Conservation (phyloP, 2,329 filamentous ascomycete species). For the Fusarium albidum region DNA sequence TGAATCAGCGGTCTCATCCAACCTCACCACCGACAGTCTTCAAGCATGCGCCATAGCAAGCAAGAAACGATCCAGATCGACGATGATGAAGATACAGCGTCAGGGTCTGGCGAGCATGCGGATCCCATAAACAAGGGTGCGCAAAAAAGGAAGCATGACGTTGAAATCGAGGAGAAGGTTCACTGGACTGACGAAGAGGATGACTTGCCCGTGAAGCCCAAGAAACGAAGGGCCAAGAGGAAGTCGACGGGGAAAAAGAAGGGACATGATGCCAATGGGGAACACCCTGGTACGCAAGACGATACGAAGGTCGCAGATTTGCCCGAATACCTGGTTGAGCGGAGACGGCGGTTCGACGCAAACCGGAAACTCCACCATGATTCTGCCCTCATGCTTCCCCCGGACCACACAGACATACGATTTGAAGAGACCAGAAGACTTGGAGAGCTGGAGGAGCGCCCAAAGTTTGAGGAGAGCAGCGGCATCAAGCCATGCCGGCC, state of each 20-base stretch:
- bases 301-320: slow-evolving; percentile 51
- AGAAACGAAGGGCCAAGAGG: slow-evolving; percentile 45
- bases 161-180: slow-evolving; percentile 53
- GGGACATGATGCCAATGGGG: slow-evolving; percentile 36
- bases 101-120: slow-evolving; percentile 27
- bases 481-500: slow-evolving; percentile 70
- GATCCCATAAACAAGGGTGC: slow-evolving; percentile 12
- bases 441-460: slow-evolving; percentile 67
- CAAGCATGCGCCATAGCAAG: slow-evolving; percentile 22
- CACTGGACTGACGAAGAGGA: slow-evolving; percentile 69
- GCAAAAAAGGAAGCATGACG: slow-evolving; percentile 50
- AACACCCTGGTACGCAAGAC: slow-evolving; percentile 49
- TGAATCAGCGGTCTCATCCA: slow-evolving; percentile 1
- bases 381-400: slow-evolving; percentile 78
- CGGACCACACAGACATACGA: slow-evolving; percentile 76
- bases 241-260: slow-evolving; percentile 43
- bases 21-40: slow-evolving; percentile 1
- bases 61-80: slow-evolving; percentile 39
- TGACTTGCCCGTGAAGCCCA: slow-evolving; percentile 64
- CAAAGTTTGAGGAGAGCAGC: slow-evolving; percentile 66
- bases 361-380: slow-evolving; percentile 67
- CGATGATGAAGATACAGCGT: slow-evolving; percentile 36
- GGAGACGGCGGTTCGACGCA: slow-evolving; percentile 75
- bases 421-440: slow-evolving; percentile 62
- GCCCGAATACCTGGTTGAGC: slow-evolving; percentile 74